Base-by-base conservation (phyloP, 352 stramenopile genomes). In the Phytophthora kernoviae region DNA sequence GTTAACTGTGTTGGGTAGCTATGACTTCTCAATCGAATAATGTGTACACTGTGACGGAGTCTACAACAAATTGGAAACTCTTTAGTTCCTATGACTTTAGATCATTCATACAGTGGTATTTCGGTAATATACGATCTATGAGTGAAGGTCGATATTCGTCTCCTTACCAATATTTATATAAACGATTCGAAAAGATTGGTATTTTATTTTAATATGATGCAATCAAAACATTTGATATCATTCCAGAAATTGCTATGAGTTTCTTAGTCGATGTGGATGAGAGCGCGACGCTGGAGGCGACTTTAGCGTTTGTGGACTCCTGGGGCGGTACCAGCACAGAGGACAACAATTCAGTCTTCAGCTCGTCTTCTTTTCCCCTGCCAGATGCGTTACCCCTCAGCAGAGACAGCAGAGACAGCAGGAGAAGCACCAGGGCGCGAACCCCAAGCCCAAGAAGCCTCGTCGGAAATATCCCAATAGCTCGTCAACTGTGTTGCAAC, bases 351-450 rank as follows among this genome's bases (percentile, higher is more conserved):
- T 1, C 22, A 0, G 30, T 11, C 10, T 45, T 41, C 1, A 15
- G 30, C 18, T 15, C 44, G 24, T 57, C 39, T 14, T 20, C 17
- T 6, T 45, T 1, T 7, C 33, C 4, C 17, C 52, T 1, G 22
- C 27, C 3, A 37, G 37, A 32, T 62, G 59, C 32, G 30, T 52
- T 4, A 62, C 41, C 54, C 34, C 7, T n/a, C n/a, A n/a, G n/a
- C n/a, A n/a, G n/a, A n/a, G n/a, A n/a, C 61, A 64, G 40, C 53
- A 62, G 36, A 67, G 61, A 39, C 54, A 64, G 34, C 43, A 55
- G 26, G 45, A 54, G 21, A 45, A 54, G 27, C 52, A 54, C 22
- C 39, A 36, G 12, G 20, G 36, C 1, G 26, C n/a, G 15, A 30
- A n/a, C n/a, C n/a, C n/a, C n/a, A n/a, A n/a, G n/a, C n/a, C 17